These are phyloP conservation scores for Calocybe indica DNA, from an alignment of 768 basidiomycete genomes.

Conservation along the genomic window DNA sequence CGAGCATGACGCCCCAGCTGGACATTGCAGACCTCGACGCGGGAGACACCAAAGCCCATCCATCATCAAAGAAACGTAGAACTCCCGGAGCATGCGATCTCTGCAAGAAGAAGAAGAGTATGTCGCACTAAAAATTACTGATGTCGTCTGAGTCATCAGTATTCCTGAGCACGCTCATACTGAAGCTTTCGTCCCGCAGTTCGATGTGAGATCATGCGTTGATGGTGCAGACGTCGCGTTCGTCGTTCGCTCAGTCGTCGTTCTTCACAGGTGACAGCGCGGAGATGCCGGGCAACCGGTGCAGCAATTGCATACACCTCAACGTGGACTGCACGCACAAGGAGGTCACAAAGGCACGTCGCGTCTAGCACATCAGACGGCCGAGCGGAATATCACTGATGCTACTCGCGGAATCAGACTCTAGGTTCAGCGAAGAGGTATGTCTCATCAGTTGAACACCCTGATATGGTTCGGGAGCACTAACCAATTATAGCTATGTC, in stretches of 20 bases:
- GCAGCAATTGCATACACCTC: constrained; percentile 57
- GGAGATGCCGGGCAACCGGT: constrained; percentile 54
- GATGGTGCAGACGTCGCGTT: not conserved
- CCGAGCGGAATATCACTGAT: too few species aligned
- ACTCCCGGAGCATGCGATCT: constrained; percentile 68
- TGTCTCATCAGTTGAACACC: constrained; percentile 8
- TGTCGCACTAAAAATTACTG: constrained; percentile 9
- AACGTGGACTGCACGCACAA: constrained; percentile 61
- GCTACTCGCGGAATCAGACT: constrained; percentile 21
- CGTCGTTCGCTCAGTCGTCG: too few species aligned
- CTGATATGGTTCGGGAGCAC: not conserved
- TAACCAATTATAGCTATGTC: constrained; percentile 49
- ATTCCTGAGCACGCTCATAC: not conserved
- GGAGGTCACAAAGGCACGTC: constrained; percentile 60
- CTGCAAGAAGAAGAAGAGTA: constrained; percentile 71
- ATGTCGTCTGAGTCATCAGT: not conserved
- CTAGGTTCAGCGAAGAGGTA: constrained; percentile 63
- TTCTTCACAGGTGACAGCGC: constrained; percentile 59
- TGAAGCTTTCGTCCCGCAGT: constrained; percentile 13
- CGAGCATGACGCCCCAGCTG: too few species aligned
- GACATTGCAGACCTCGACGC: not conserved
- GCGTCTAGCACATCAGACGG: not conserved
- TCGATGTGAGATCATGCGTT: constrained; percentile 20
- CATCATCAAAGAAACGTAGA: constrained; percentile 44
- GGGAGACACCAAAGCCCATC: not conserved